Conservation (phyloP, 208 protist genomes). For the Jaenimonas drosophilae region DNA sequence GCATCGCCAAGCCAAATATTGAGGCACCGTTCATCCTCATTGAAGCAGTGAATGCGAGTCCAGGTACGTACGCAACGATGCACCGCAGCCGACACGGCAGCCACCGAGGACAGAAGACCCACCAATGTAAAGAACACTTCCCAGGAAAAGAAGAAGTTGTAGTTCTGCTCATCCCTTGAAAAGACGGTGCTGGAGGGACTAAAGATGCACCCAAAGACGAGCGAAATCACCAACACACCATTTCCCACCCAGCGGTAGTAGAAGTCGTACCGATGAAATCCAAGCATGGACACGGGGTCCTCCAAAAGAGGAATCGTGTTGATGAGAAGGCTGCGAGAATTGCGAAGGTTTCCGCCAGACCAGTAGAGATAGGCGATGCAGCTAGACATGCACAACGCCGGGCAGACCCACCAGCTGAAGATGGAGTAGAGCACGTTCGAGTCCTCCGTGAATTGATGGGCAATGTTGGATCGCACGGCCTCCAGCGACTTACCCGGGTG, state of each 20-base stretch:
- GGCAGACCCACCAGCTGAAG: constrained; percentile 46
- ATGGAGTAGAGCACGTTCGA: constrained; percentile 52
- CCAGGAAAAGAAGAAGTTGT: constrained; percentile 48
- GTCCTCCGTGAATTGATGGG: constrained; percentile 40
- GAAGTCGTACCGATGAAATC: constrained; percentile 24
- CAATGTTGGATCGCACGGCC: constrained; percentile 27
- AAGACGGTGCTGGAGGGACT: constrained; percentile 25
- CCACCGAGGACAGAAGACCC: constrained; percentile 29
- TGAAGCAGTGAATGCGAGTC: constrained; percentile 12
- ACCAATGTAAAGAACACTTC: constrained; percentile 42
- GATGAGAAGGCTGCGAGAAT: constrained; percentile 38
- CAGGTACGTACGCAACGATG: constrained; percentile 34
- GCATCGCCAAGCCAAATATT: constrained; percentile 41
- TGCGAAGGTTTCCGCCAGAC: constrained; percentile 35
- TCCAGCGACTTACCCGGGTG: constrained; percentile 11
- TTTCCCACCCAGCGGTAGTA: constrained; percentile 35
- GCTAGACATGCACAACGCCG: constrained; percentile 34
- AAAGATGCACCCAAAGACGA: constrained; percentile 52
- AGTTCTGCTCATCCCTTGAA: constrained; percentile 17
- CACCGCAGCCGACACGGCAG: constrained; percentile 31
- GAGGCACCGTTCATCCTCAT: constrained; percentile 8
- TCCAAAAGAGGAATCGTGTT: constrained; percentile 50
- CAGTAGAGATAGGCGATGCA: constrained; percentile 48
- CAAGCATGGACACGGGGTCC: constrained; percentile 49
- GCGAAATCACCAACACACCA: constrained; percentile 24